Conservation (phyloP, 495 filamentous ascomycete genomes). For the Talaromyces borbonicus region DNA sequence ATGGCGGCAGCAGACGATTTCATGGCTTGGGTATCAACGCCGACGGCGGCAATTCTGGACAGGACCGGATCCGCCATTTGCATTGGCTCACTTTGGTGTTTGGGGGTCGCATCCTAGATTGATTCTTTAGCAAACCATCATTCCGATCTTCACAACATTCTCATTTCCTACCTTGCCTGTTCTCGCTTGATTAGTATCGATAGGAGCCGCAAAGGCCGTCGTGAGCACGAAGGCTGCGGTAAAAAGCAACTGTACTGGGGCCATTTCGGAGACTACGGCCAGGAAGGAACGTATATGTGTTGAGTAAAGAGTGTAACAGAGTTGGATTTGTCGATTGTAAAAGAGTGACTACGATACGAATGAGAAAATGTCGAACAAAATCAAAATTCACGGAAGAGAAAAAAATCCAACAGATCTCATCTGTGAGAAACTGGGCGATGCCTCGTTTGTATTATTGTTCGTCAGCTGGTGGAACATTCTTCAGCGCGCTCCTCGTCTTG, state of each 20-base stretch:
- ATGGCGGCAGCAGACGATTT: neutral
- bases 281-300: neutral
- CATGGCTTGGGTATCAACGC: constrained; percentile 2
- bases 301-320: constrained; percentile 2
- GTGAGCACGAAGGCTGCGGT: constrained; percentile 2
- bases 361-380: too few species aligned
- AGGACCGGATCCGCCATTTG: neutral
- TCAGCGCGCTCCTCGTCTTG: neutral
- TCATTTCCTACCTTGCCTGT: neutral
- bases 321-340: neutral
- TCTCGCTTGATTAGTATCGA: neutral
- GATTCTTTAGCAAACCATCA: neutral
- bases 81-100: constrained; percentile 3
- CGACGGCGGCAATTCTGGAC: neutral
- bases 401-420: too few species aligned
- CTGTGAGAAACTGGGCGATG: neutral
- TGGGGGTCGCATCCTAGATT: neutral
- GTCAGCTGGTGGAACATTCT: neutral
- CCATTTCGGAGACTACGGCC: constrained; percentile 1
- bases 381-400: too few species aligned
- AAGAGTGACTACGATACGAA: too few species aligned
- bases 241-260: constrained; percentile 2
- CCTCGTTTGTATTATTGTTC: neutral
- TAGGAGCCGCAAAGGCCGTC: neutral
- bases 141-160: neutral